Evolutionary conservation across 2,329 filamentous ascomycete species (phyloP), one percentile per base, ranked within the genome.

Genomic region (Myotisia sp.): DNA sequence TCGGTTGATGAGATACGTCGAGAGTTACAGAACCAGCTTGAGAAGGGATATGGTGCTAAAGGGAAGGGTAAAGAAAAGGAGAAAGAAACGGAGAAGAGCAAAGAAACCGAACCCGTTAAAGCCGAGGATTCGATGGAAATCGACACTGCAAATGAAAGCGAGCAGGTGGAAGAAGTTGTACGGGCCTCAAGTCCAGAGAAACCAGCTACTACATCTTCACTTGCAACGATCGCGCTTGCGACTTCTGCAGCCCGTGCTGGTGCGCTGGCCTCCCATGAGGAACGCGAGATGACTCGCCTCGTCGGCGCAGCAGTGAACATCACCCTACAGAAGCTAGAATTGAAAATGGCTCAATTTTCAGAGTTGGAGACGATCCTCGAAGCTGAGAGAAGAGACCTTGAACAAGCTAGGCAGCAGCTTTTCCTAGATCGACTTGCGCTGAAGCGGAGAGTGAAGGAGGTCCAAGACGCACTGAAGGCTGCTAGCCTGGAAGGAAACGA

Each of bases 271-370:
- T 94, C 87, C 3, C 85, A 95, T 47, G 87, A 95, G 57, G 90
- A 98, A 58, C 81, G 92, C 38, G 85, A 94, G 59, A 90, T 95
- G 74, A 92, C 86, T 13, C 80, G 85, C 10, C 74, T 95, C 29
- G 83, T 98, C 6, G 87, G 85, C 2, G 80, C 85, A 4, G 84
- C 85, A 0, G 83, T 93, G 34, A 98, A 98, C 53, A 70, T 92
- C 8, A 87, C 83, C n/a, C 67, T 95, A 21, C 79, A 93, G 53
- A 98, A 98, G 61, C 76, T 95, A 42, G 85, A 95, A 59, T 66
- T 95, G 48, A 98, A 98, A 62, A 70, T 98, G 39, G 78, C 84
- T 51, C 92, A 95, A 55, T 98, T 98, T 60, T 79, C 82, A 48
- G 90, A 98, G 56, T 86, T 98, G 71, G 90, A 98, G 59, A 71